Conservation (phyloP, 371 early-diverging fungal species). For the Actinomucor elegans region DNA sequence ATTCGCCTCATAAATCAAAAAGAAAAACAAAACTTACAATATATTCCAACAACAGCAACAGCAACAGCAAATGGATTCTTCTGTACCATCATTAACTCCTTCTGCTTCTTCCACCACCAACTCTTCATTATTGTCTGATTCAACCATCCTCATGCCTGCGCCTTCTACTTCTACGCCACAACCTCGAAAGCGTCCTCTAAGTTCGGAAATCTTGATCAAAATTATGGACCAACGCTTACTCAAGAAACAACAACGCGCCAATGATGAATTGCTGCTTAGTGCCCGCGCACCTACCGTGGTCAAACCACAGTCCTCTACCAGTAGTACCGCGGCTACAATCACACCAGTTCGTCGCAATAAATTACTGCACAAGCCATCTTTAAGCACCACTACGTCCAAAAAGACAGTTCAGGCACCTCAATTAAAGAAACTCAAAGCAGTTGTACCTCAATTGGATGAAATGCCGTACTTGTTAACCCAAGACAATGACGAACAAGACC, state of each 20-base stretch:
- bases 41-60: background rate
- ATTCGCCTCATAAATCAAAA: background rate
- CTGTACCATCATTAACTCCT: background rate
- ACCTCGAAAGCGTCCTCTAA: slow-evolving; percentile 15
- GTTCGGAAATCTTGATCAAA: slow-evolving; percentile 17
- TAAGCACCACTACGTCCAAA: background rate
- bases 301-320: background rate
- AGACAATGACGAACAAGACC: slow-evolving; percentile 42
- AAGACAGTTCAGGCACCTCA: background rate
- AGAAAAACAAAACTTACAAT: slow-evolving; percentile 23
- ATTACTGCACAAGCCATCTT: too few species aligned
- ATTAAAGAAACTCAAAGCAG: too few species aligned
- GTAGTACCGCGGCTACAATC: background rate
- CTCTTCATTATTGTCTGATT: slow-evolving; percentile 5
- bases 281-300: background rate
- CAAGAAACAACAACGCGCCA: slow-evolving; percentile 9
- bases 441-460: too few species aligned
- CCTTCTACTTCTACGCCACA: slow-evolving; percentile 3
- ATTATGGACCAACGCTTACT: slow-evolving; percentile 24
- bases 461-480: slow-evolving; percentile 37
- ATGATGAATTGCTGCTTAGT: background rate
- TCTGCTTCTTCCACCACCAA: slow-evolving; percentile 5
- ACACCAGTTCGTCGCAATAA: too few species aligned
- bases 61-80: too few species aligned
- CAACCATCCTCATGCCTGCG: background rate